These are phyloP conservation scores for Corchorus olitorius DNA, from an alignment of 345 rosid species.

Conservation along the genomic window DNA sequence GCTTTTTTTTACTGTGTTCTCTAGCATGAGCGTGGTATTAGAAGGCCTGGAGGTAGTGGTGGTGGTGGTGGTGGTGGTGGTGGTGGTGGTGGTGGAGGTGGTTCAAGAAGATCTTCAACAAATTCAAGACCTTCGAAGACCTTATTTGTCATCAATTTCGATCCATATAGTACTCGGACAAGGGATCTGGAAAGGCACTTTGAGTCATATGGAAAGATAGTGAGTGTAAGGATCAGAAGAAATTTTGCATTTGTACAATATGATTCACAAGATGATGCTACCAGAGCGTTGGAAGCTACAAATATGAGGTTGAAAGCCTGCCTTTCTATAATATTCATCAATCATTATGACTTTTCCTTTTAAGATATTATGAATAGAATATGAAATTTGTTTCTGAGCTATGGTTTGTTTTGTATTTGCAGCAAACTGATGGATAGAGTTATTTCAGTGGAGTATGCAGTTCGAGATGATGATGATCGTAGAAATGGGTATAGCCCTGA, in stretches of 20 bases:
- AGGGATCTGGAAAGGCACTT: conserved; percentile 94
- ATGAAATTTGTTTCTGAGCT: not conserved
- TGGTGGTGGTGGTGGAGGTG: conserved; percentile 34
- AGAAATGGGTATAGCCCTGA: conserved; percentile 73
- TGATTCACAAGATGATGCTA: conserved; percentile 87
- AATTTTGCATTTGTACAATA: conserved; percentile 96
- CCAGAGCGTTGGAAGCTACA: conserved; percentile 81
- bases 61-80: conserved; percentile 27
- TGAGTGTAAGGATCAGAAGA: conserved; percentile 88
- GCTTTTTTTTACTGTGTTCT: conserved; percentile 13
- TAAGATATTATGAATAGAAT: not conserved
- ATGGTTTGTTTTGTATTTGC: conserved; percentile 27
- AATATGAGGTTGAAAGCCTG: conserved; percentile 54
- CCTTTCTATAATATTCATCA: not conserved
- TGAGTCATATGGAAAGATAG: conserved; percentile 88
- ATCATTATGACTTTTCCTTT: not conserved
- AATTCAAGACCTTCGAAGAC: conserved; percentile 84
- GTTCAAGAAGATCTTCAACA: conserved; percentile 66
- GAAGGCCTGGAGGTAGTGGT: conserved; percentile 54
- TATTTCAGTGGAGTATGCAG: conserved; percentile 93
- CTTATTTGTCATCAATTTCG: conserved; percentile 91
- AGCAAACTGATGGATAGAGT: conserved; percentile 90
- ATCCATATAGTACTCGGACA: conserved; percentile 77
- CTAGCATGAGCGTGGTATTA: conserved; percentile 77
- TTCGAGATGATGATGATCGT: conserved; percentile 83